Conservation (phyloP, 2,329 filamentous ascomycete species). For the Colletotrichum endophyticum region DNA sequence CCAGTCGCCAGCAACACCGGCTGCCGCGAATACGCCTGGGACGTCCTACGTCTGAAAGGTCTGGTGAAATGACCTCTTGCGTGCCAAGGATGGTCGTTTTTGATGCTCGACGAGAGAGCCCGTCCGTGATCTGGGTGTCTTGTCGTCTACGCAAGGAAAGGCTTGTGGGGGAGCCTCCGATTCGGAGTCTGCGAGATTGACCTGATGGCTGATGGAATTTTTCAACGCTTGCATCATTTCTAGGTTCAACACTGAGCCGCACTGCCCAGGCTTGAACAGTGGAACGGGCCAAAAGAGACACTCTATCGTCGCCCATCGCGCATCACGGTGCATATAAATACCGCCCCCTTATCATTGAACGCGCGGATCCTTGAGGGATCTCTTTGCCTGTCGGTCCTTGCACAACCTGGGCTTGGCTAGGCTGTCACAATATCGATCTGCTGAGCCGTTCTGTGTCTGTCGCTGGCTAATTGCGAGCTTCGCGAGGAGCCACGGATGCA, state of each 20-base stretch:
- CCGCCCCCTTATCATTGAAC: neutral
- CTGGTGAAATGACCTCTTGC: neutral
- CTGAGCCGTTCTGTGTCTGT: neutral
- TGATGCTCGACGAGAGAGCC: neutral
- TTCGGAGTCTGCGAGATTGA: constrained; percentile 12
- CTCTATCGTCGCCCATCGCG: neutral
- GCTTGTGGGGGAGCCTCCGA: constrained; percentile 4
- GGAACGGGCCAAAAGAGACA: neutral
- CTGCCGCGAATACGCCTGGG: constrained; percentile 3
- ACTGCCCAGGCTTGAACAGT: neutral
- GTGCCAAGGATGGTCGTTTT: constrained; percentile 2
- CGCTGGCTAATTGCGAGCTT: neutral
- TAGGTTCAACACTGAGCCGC: neutral
- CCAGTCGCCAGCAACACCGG: constrained; percentile 14
- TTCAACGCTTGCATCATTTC: constrained; percentile 2
- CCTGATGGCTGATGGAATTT: constrained; percentile 2
- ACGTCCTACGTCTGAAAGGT: constrained; percentile 7
- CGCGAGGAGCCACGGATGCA: neutral
- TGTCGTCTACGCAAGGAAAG: neutral
- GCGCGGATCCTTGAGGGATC: neutral
- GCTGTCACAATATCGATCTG: neutral
- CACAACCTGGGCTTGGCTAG: neutral
- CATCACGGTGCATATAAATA: constrained; percentile 2
- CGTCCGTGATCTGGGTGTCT: neutral
- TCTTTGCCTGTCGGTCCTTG: neutral